Base-by-base conservation (phyloP, 140 eudicot species). In the Stevia rebaudiana region DNA sequence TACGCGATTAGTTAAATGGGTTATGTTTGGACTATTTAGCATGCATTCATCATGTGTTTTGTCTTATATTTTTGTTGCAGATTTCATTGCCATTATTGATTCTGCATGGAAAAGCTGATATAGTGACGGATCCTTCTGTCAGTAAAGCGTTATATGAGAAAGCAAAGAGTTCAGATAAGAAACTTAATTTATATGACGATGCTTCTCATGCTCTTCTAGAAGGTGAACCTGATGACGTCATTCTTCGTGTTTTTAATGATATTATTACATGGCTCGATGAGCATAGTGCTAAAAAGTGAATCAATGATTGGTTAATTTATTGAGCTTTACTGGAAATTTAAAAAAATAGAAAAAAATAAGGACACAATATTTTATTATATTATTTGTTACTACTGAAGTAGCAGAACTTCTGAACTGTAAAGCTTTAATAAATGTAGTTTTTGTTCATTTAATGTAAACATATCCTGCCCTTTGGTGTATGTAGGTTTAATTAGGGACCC, bases 21-120 rank as follows among this genome's bases (percentile, higher is more conserved):
- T 28, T 4, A 4, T 28, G 33, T 28, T 28, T 1, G 4, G 33
- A n/a, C 4, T 1, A 4, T 28, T 44, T 44, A 44, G 50, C n/a
- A 11, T 12, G 21, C 21, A 67, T 42, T 1, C 28, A 0, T 66
- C 19, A 56, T 74, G 54, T 73, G 60, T 48, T 61, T 9, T 59
- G 22, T 65, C 16, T 8, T 60, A 11, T 30, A 2, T 56, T 10
- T 2, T 73, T n/a, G n/a, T 62, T 71, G 31, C 72, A 92, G 97
- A 84, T 94, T 11, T 85, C 90, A 3, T 77, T 88, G 80, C 99
- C 99, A 31, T 69, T 94, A 65, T 61, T 94, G 83, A 88, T 88
- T 43, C 65, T 94, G 76, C 99, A 94, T 48, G 99, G 99, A 33
- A 84, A 88, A 61, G 90, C 88, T 21, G 99, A 94, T 79, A 67